Evolutionary conservation across 176 grass and related monocot species (phyloP).

Genomic region (Poa annua): DNA sequence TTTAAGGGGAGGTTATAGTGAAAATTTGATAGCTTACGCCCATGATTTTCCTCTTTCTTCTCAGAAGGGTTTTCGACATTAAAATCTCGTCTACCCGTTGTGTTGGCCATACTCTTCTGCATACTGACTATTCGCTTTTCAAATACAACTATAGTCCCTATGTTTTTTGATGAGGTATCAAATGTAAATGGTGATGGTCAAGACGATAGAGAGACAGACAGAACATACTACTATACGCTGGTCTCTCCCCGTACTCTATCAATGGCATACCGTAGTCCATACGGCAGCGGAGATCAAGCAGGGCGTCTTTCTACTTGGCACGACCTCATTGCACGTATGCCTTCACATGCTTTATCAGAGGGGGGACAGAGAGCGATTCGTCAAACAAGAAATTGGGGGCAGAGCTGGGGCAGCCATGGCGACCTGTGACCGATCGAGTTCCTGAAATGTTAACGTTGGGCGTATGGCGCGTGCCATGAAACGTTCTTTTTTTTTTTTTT

Average conservation of each 20-base stretch:
- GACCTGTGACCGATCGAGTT: background rate
- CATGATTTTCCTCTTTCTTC: no score
- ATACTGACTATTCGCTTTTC: no score
- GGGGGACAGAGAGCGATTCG: background rate
- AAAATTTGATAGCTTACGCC: no score
- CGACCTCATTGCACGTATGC: background rate
- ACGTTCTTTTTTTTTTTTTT: no score
- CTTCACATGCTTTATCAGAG: no score
- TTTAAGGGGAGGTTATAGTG: no score
- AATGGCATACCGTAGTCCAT: background rate
- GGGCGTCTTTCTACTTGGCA: constrained; percentile 17
- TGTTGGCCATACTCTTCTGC: no score
- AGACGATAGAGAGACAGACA: background rate
- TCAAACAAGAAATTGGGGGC: background rate
- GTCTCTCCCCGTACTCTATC: background rate
- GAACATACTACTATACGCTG: background rate
- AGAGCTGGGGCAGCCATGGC: constrained; percentile 8
- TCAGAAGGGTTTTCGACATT: no score
- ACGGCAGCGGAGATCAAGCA: constrained; percentile 20
- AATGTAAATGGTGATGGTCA: background rate
- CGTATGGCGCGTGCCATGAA: background rate
- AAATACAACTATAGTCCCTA: no score
- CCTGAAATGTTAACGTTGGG: background rate
- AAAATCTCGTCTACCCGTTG: no score
- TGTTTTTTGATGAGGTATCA: no score